Conservation (phyloP, 192 early-diverging fungal species). For the Coemansia sp. region DNA sequence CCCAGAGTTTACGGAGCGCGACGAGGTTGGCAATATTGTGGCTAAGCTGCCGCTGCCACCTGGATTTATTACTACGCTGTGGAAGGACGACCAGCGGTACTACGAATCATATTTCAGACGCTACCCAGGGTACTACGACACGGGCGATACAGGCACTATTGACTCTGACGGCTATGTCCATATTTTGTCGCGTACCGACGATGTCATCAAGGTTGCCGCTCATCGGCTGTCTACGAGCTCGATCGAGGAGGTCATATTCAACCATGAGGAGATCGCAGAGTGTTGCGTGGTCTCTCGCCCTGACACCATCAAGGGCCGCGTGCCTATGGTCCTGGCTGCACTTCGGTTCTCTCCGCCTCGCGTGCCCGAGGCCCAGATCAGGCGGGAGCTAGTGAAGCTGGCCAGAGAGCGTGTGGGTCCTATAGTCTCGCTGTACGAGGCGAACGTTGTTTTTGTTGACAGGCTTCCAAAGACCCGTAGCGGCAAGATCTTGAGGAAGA, state of each 20-base stretch:
- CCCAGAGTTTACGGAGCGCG: slow-evolving; percentile 52
- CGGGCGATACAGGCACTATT: slow-evolving; percentile 78
- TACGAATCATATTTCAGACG: slow-evolving; percentile 67
- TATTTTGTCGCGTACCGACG: slow-evolving; percentile 69
- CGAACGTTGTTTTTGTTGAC: slow-evolving; percentile 62
- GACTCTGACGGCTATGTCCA: slow-evolving; percentile 75
- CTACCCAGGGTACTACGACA: slow-evolving; percentile 81
- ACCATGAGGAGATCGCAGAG: slow-evolving; percentile 64
- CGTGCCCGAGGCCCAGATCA: slow-evolving; percentile 14
- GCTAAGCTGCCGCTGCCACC: slow-evolving; percentile 79
- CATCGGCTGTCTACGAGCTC: slow-evolving; percentile 81
- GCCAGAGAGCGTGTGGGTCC: slow-evolving; percentile 74
- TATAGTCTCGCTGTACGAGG: slow-evolving; percentile 76
- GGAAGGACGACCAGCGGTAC: slow-evolving; percentile 76
- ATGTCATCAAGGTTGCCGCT: slow-evolving; percentile 85
- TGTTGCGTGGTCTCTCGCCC: slow-evolving; percentile 68
- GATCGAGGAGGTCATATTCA: slow-evolving; percentile 72
- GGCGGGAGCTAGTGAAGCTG: slow-evolving; percentile 58
- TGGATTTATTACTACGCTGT: slow-evolving; percentile 72
- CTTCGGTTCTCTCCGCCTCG: slow-evolving; percentile 19
- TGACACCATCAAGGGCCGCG: slow-evolving; percentile 66
- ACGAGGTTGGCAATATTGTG: slow-evolving; percentile 74
- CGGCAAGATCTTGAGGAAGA: slow-evolving; percentile 81
- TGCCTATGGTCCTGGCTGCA: slow-evolving; percentile 65
- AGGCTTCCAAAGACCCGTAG: slow-evolving; percentile 82